Evolutionary conservation across 345 rosid genomes (phyloP), one percentile per base, ranked within the genome.

Genomic region (Eucalyptus fibrosa): DNA sequence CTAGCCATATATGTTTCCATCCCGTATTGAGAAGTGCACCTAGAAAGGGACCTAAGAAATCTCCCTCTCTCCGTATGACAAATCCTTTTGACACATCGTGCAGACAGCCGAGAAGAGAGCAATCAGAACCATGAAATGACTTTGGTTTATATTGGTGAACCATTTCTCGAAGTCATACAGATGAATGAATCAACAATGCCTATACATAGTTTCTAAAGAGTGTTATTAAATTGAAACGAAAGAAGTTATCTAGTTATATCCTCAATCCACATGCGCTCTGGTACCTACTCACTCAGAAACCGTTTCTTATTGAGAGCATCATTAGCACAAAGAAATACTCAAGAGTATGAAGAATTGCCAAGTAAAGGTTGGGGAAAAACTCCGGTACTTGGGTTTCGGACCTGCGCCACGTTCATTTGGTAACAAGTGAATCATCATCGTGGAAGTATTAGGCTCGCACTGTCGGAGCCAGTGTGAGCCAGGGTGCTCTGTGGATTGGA

Each of bases 401-500:
- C 3, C 85, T 3, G 85, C 47, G 0, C 47, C 47, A 21, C 3
- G 85, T 77, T 21, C 85, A 40, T 40, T 40, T 40, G 30, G 47
- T 77, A 40, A 77, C 47, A 40, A 77, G 47, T 34, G 40, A 37
- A n/a, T 10, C 62, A 88, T 94, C 94, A 97, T 90, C 98, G 94
- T 8, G 99, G 99, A 92, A 91, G 91, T 91, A 97, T 81, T 91
- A 95, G 91, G 86, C 95, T 91, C 50, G 92, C 88, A 88, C 90
- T 90, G 21, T 90, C 89, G 85, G 88, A 86, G 80, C 91, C 87
- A 87, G 88, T 85, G 32, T 90, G 62, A 21, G 90, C 86, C 8
- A 94, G 92, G 37, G 89, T 90, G 60, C 88, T 89, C 60, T 89
- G 92, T 69, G 81, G 90, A 88, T 92, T n/a, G 28, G 49, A 88